These are phyloP conservation scores for Syzygium aqueum DNA, from an alignment of 345 rosid species.

Conservation along the genomic window DNA sequence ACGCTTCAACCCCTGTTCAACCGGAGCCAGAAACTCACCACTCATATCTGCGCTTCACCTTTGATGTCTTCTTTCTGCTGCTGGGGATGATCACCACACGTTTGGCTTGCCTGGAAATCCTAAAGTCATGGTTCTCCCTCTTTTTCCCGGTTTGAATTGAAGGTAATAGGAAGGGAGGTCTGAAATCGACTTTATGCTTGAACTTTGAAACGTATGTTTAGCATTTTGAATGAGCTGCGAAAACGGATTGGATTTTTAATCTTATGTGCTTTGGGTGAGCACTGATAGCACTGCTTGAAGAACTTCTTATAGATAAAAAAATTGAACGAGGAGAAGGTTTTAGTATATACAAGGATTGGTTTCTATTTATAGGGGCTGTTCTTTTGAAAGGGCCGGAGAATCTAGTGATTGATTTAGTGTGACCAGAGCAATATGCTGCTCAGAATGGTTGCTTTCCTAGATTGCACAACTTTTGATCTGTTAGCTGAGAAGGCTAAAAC, in stretches of 20 bases:
- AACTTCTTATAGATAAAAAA: background rate
- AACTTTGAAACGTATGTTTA: background rate
- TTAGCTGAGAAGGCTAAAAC: background rate
- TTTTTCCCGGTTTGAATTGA: background rate
- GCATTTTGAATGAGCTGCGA: background rate
- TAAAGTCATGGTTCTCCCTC: background rate
- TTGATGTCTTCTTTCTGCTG: background rate
- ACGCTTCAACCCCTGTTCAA: conserved; percentile 75
- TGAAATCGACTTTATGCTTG: fast-evolving
- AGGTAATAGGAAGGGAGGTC: background rate
- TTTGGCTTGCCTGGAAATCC: background rate
- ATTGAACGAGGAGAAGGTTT: background rate
- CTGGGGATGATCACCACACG: background rate
- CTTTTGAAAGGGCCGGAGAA: background rate
- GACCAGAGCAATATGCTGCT: background rate
- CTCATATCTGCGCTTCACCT: conserved; percentile 73
- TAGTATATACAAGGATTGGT: background rate
- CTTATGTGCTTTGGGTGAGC: too few relatives aligned
- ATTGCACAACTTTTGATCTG: background rate
- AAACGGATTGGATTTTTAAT: too few relatives aligned
- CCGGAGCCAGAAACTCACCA: conserved; percentile 66
- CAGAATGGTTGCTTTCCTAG: background rate
- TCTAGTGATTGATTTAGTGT: background rate
- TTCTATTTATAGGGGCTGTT: background rate
- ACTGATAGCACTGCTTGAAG: background rate